Conservation (phyloP, 2,329 filamentous ascomycete genomes). For the Emmonsiellopsis sp. region DNA sequence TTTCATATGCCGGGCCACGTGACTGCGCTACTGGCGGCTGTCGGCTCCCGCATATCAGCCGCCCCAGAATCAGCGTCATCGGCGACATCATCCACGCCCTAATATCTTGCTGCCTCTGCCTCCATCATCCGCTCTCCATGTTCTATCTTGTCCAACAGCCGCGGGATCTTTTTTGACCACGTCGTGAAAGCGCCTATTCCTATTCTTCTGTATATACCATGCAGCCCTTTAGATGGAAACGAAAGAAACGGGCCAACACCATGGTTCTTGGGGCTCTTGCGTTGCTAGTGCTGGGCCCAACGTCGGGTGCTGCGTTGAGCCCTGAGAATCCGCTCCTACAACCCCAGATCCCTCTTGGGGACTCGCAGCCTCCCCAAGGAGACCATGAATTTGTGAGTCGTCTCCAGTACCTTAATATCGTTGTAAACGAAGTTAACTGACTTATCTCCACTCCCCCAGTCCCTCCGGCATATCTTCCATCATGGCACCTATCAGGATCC, state of each 20-base stretch:
- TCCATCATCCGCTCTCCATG: neutral
- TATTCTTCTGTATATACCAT: neutral
- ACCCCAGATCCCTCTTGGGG: slow-evolving; percentile 24
- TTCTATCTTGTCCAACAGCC: neutral
- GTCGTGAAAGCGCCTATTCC: neutral
- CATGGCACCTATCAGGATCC: slow-evolving; percentile 78
- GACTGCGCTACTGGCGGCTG: slow-evolving; percentile 1
- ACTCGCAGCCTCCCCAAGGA: slow-evolving; percentile 13
- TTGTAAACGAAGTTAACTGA: neutral
- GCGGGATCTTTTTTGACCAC: neutral
- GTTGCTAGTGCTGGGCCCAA: neutral
- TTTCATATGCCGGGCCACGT: neutral
- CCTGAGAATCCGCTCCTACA: slow-evolving; percentile 21
- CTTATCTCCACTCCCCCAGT: slow-evolving; percentile 15
- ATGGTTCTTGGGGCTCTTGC: neutral
- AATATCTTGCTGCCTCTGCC: neutral
- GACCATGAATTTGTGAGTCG: slow-evolving; percentile 30
- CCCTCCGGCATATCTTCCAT: slow-evolving; percentile 81
- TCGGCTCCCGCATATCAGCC: neutral
- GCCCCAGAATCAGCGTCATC: neutral
- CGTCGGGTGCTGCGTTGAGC: slow-evolving; percentile 19
- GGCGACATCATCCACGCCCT: slow-evolving; percentile 1
- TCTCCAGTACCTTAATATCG: neutral
- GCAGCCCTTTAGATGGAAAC: slow-evolving; percentile 3
- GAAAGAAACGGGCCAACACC: neutral